Percentiles rank a stretch among this genome's conserved stretches.
These are phyloP conservation scores for Botryobasidium botryosum DNA, from an alignment of 768 basidiomycete species.

Conservation along the genomic window DNA sequence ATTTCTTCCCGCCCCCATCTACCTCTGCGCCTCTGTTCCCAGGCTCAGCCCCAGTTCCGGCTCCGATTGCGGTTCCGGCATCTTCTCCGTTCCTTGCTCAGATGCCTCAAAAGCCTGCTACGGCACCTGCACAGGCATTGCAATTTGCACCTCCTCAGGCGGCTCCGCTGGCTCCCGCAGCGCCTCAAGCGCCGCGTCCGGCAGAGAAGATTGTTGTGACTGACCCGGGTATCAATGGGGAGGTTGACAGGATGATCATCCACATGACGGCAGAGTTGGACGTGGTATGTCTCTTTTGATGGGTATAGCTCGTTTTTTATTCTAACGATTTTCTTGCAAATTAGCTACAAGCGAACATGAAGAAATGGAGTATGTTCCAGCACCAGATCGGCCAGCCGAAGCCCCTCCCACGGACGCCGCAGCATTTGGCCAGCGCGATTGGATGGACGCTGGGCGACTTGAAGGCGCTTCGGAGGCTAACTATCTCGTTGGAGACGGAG, in stretches of 20 bases:
- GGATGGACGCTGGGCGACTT: conserved; percentile 4
- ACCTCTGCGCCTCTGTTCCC: no score
- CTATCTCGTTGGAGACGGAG: neutral
- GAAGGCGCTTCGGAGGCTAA: conserved; percentile 1
- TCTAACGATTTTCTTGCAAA: neutral
- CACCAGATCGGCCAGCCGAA: conserved; percentile 18
- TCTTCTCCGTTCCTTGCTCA: neutral
- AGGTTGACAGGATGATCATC: conserved; percentile 35
- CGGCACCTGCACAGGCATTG: conserved; percentile 4
- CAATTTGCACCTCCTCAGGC: conserved; percentile 4
- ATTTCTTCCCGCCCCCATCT: no score
- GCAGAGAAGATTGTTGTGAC: conserved; percentile 11
- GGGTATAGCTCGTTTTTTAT: neutral
- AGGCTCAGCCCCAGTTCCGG: no score
- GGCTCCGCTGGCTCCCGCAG: neutral
- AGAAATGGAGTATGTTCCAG: conserved; percentile 24
- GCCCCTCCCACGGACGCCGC: no score
- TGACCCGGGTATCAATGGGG: conserved; percentile 38
- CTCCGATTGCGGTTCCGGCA: no score
- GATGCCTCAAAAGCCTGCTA: neutral
- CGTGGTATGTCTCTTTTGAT: conserved; percentile 29
- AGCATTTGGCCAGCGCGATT: conserved; percentile 6
- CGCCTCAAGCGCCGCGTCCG: conserved; percentile 8
- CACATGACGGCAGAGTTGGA: conserved; percentile 37
- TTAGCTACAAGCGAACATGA: conserved; percentile 25